Evolutionary conservation across 2,329 filamentous ascomycete species (phyloP).

Genomic region (Dothistroma pini): DNA sequence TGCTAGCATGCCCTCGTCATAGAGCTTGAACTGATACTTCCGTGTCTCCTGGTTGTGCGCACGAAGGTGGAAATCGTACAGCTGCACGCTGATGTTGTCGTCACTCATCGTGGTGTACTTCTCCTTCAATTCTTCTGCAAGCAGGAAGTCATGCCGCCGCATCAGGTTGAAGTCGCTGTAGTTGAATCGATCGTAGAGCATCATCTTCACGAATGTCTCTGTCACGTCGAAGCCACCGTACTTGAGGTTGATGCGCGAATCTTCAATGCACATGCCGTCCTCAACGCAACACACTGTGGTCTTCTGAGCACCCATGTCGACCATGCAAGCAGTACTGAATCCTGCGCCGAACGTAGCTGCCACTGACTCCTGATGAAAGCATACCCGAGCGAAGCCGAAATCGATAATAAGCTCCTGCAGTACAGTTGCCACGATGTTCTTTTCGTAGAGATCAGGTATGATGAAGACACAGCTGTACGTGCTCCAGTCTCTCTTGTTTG

Average conservation of each 20-base stretch:
- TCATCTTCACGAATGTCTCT: conserved; percentile 94
- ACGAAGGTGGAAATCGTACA: conserved; percentile 85
- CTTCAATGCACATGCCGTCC: conserved; percentile 90
- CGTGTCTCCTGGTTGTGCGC: conserved; percentile 82
- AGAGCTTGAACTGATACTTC: conserved; percentile 95
- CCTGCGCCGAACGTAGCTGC: conserved; percentile 93
- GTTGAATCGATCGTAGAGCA: conserved; percentile 93
- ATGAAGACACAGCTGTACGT: conserved; percentile 97
- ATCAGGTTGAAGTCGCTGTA: conserved; percentile 92
- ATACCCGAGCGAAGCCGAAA: conserved; percentile 84
- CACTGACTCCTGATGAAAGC: conserved; percentile 94
- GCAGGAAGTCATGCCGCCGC: conserved; percentile 83
- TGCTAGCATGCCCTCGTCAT: conserved; percentile 92
- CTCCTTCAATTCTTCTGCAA: conserved; percentile 93
- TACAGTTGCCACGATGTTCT: conserved; percentile 80
- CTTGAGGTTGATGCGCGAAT: conserved; percentile 92
- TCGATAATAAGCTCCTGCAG: conserved; percentile 82
- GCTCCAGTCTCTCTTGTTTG: conserved; percentile 72
- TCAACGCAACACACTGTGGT: conserved; percentile 96
- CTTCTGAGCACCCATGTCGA: conserved; percentile 96
- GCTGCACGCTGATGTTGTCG: conserved; percentile 80
- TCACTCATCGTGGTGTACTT: conserved; percentile 91
- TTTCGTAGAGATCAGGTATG: conserved; percentile 95
- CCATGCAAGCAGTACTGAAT: conserved; percentile 89
- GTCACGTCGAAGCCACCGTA: conserved; percentile 91